Base-by-base conservation (phyloP, 306 rosid species). In the Phaseolus lunatus region DNA sequence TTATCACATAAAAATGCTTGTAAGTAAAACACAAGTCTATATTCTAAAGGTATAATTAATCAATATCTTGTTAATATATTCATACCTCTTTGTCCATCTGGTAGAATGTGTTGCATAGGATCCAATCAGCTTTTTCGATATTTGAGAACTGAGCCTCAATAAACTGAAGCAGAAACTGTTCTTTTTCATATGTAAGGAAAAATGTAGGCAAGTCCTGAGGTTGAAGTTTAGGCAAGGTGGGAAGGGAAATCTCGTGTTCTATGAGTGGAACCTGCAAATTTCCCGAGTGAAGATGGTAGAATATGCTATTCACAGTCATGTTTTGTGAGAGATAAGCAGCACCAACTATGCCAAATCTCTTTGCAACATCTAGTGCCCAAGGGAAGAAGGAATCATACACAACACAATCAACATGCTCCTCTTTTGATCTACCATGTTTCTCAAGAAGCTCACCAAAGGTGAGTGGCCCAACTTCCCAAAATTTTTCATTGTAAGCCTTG, bases 81-180 rank as follows among this genome's bases (percentile, higher is more conserved):
- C 35, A 31, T 66, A 68, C 74, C 74, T 26, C 58, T 47, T 69
- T 24, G 0, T 24, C 57, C 59, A 69, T 7, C 9, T 69, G 59
- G 15, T 69, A 69, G 44, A 16, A 53, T 9, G 26, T 53, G 10
- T 53, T 52, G 33, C 77, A 72, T 1, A 72, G 67, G 67, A 56
- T 72, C 77, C 67, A 54, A 56, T 72, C 77, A 53, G 76, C 76
- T 61, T 61, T 31, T 14, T 61, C 1, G 23, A 61, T 61, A 16
- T 29, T 61, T 23, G 67, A 61, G 67, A 72, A 72, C 5, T 72
- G 77, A 15, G 0, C 15, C 26, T 15, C 18, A 2, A 37, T 0
- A 5, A 54, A 39, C 5, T 23, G 6, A 54, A 72, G 10, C 5
- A 37, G 2, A 54, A 2, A 0, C 0, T 4, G 35, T 7, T 72